Base-by-base conservation (phyloP, 768 basidiomycete genomes). In the Kwoniella sp. region DNA sequence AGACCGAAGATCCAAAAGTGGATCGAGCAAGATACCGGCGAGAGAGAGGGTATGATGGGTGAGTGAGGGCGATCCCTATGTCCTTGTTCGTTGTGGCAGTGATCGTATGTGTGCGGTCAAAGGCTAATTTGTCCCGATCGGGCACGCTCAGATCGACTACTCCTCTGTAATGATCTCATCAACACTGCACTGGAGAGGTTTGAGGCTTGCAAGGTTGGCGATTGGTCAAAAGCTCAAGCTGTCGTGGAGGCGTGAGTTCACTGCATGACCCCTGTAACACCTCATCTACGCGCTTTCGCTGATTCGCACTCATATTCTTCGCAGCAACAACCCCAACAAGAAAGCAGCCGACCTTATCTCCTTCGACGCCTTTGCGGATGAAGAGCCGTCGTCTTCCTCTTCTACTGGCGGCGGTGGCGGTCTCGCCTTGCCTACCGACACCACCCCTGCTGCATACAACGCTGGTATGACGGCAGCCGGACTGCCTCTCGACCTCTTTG, bases 91-190 rank as follows among this genome's bases (percentile, higher is more conserved):
- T n/a, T n/a, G n/a, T n/a, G n/a, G n/a, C n/a, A n/a, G n/a, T n/a
- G n/a, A n/a, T n/a, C n/a, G n/a, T n/a, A n/a, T n/a, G n/a, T n/a
- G n/a, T n/a, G n/a, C n/a, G n/a, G n/a, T n/a, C n/a, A n/a, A n/a
- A 11, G 7, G n/a, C n/a, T n/a, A n/a, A n/a, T n/a, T n/a, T n/a
- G n/a, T n/a, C n/a, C n/a, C n/a, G n/a, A n/a, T n/a, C n/a, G n/a
- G n/a, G n/a, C 38, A 9, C 8, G 22, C n/a, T 2, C 73, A 93
- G 94, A 94, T 66, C 92, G 92, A 1, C 90, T 96, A 79, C 84
- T 99, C 20, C 87, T 98, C 79, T 94, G 94, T 66, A 99, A 99
- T 80, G 96, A 99, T 81, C 91, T 96, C 74, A 93, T 99, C 81
- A 99, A 99, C 82, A 90, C 87, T 22, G 92, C 93, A 15, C 81